Conservation (phyloP, 257 asterid genomes). For the Solanum lycopersicoides region DNA sequence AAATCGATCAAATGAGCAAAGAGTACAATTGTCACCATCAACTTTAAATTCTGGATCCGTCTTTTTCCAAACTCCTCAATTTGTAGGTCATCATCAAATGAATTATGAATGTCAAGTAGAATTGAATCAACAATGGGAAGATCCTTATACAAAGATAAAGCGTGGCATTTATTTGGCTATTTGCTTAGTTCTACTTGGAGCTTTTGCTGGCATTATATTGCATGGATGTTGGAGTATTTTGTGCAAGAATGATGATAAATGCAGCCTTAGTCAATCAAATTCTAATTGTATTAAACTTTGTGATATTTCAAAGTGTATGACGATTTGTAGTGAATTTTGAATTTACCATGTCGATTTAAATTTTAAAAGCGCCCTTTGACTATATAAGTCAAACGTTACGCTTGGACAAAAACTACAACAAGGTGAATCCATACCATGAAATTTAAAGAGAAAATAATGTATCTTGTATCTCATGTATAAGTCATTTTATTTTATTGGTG, state of each 20-base stretch:
- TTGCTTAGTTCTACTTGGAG: conserved; percentile 4
- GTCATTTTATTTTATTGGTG: too few species aligned
- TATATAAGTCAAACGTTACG: too few species aligned
- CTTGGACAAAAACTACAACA: too few species aligned
- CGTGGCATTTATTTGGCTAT: background rate
- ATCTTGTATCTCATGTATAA: too few species aligned
- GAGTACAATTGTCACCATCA: background rate
- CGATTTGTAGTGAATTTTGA: background rate
- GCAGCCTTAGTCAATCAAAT: background rate
- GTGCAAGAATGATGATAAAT: conserved; percentile 8
- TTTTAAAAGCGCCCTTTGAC: background rate
- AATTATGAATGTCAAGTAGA: background rate
- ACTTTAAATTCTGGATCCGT: background rate
- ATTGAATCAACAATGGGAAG: background rate
- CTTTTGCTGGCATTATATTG: conserved; percentile 4
- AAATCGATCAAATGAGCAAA: background rate
- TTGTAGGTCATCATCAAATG: background rate
- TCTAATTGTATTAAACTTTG: conserved; percentile 8
- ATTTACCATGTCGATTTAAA: background rate
- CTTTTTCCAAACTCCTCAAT: background rate
- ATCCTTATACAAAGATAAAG: background rate
- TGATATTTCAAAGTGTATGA: conserved; percentile 1
- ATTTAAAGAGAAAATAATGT: too few species aligned
- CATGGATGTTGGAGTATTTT: conserved; percentile 10
- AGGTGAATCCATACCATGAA: too few species aligned